A percentile compares a stretch with the other conserved stretches of the same genome.
Evolutionary conservation across 2,329 filamentous ascomycete species (phyloP).

Genomic region (Coleophoma cylindrospora): DNA sequence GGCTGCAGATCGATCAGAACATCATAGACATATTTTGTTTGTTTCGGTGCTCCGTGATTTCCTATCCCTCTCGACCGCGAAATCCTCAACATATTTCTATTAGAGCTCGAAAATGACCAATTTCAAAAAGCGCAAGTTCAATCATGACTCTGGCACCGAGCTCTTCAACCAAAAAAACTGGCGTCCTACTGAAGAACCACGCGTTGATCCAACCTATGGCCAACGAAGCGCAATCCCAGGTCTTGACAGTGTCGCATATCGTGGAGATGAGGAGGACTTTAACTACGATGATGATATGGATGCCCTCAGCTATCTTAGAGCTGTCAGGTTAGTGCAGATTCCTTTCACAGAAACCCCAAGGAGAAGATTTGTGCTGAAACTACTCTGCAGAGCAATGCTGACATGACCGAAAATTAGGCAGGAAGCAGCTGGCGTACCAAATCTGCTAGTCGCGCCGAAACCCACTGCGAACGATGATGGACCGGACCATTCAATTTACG

Average conservation of each 20-base stretch:
- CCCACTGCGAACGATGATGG: slow-evolving; percentile 25
- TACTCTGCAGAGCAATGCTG: slow-evolving; percentile 21
- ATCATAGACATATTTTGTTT: no score
- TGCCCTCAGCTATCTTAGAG: slow-evolving; percentile 62
- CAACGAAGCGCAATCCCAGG: slow-evolving; percentile 68
- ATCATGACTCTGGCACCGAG: slow-evolving; percentile 6
- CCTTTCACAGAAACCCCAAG: neutral
- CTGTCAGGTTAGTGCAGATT: slow-evolving; percentile 56
- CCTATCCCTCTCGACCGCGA: neutral
- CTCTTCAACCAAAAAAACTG: slow-evolving; percentile 17
- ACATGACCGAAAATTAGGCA: slow-evolving; percentile 51
- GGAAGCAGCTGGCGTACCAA: slow-evolving; percentile 70
- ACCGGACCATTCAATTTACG: slow-evolving; percentile 41
- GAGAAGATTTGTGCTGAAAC: slow-evolving; percentile 33
- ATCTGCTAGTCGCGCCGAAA: slow-evolving; percentile 61
- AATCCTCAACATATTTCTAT: neutral
- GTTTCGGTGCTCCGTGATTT: no score
- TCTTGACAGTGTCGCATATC: slow-evolving; percentile 38
- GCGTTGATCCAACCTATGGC: slow-evolving; percentile 60
- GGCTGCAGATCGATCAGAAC: neutral
- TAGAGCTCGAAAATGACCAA: slow-evolving; percentile 6
- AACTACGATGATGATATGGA: slow-evolving; percentile 65
- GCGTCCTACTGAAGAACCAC: slow-evolving; percentile 18
- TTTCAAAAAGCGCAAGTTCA: slow-evolving; percentile 16
- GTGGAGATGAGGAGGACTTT: slow-evolving; percentile 45